Evolutionary conservation across 306 rosid genomes (phyloP).

Genomic region (Sophora flavescens): DNA sequence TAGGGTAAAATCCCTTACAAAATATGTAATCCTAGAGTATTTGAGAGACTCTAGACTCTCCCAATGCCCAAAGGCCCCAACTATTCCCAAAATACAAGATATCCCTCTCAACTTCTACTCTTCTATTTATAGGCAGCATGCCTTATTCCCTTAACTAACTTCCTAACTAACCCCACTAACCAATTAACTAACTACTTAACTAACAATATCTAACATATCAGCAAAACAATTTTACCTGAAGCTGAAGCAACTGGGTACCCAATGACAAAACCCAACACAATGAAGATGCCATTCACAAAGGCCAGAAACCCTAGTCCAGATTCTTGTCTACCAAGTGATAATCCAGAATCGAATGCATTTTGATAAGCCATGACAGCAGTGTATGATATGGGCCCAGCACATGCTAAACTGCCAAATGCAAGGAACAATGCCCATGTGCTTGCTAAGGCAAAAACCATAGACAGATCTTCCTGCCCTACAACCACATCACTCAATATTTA

Average conservation of each 20-base stretch:
- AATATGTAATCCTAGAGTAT: no score
- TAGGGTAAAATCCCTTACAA: no score
- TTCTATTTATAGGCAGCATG: no score
- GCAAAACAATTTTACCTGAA: slow-evolving; percentile 62
- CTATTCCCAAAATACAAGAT: no score
- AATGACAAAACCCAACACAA: slow-evolving; percentile 63
- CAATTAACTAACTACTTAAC: no score
- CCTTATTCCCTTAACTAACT: no score
- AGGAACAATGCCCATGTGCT: slow-evolving; percentile 82
- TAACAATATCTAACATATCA: no score
- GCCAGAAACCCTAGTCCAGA: slow-evolving; percentile 57
- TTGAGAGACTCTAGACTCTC: no score
- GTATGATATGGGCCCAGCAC: slow-evolving; percentile 69
- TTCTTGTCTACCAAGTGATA: slow-evolving; percentile 52
- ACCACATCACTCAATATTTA: slow-evolving; percentile 81
- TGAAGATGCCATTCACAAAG: slow-evolving; percentile 60
- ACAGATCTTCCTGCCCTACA: slow-evolving; percentile 99
- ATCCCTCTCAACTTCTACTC: no score
- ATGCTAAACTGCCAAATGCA: slow-evolving; percentile 75
- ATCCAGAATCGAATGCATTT: slow-evolving; percentile 61
- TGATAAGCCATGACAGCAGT: slow-evolving; percentile 65
- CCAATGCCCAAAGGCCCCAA: no score
- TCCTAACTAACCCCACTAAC: no score
- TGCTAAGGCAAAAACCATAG: slow-evolving; percentile 86
- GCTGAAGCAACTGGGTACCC: slow-evolving; percentile 84